A percentile compares a stretch with the other conserved stretches of the same genome.
These are phyloP conservation scores for Yamagishiella unicocca DNA, from an alignment of 139 green algal species.

Conservation along the genomic window DNA sequence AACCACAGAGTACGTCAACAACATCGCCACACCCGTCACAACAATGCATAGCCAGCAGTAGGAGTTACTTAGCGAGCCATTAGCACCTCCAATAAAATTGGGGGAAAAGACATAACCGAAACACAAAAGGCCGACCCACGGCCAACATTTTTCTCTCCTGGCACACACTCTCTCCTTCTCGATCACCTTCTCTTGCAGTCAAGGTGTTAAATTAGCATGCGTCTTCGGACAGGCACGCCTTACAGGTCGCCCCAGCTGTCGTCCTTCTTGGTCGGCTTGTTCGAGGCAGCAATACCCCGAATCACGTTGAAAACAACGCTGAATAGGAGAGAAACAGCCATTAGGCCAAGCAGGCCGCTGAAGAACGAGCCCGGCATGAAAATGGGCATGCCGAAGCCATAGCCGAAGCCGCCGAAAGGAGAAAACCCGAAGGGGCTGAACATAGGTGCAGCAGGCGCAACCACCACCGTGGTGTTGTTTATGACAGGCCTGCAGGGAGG, in stretches of 20 bases:
- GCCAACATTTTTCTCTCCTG: too few relatives aligned
- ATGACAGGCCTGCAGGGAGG: background rate
- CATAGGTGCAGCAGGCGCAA: constrained; percentile 2
- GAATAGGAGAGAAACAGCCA: constrained; percentile 28
- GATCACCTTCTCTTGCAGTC: too few relatives aligned
- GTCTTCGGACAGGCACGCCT: too few relatives aligned
- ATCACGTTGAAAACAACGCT: constrained; percentile 52
- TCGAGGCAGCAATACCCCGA: background rate
- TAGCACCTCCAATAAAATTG: too few relatives aligned
- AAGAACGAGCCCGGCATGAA: constrained; percentile 47
- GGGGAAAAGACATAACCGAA: too few relatives aligned
- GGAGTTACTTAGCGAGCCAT: too few relatives aligned
- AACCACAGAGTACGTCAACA: too few relatives aligned
- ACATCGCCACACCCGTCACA: too few relatives aligned
- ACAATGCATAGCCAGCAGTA: too few relatives aligned
- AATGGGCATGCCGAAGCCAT: constrained; percentile 46
- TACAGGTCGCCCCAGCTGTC: constrained; percentile 48
- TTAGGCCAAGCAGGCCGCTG: constrained; percentile 36
- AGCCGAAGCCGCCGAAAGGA: constrained; percentile 48
- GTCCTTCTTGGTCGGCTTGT: constrained; percentile 27
- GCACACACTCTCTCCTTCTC: too few relatives aligned
- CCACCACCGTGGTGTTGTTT: constrained; percentile 29
- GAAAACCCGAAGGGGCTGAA: constrained; percentile 48
- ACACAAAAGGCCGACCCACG: too few relatives aligned
- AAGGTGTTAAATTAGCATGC: too few relatives aligned